Evolutionary conservation across 257 asterid genomes (phyloP).

Genomic region (Gynochthodes officinalis): DNA sequence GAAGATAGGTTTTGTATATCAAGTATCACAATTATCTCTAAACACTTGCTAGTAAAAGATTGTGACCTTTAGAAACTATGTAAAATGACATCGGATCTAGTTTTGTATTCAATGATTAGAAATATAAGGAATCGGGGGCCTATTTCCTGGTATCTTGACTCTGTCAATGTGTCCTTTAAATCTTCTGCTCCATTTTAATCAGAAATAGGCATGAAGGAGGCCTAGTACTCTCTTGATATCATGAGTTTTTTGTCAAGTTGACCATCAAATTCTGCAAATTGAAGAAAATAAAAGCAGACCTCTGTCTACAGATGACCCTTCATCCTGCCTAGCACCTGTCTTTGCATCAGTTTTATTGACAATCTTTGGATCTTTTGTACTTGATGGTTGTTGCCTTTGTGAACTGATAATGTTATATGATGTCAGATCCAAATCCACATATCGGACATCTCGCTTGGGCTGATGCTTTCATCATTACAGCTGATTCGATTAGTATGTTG

Average conservation of each 20-base stretch:
- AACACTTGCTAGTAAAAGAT: background rate
- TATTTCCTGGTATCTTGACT: background rate
- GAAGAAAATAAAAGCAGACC: background rate
- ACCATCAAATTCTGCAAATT: background rate
- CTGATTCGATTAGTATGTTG: conserved; percentile 91
- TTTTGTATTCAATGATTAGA: background rate
- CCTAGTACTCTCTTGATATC: too few relatives aligned
- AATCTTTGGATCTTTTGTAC: background rate
- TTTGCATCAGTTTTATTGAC: background rate
- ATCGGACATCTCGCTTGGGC: conserved; percentile 92
- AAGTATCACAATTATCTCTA: background rate
- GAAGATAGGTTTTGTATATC: conserved; percentile 7
- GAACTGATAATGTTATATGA: conserved; percentile 14
- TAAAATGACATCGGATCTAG: background rate
- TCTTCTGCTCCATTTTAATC: background rate
- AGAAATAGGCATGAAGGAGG: background rate
- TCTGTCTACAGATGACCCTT: background rate
- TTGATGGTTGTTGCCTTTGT: background rate
- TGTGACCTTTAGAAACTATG: background rate
- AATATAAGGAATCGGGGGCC: background rate
- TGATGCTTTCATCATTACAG: conserved; percentile 82
- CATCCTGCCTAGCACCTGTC: background rate
- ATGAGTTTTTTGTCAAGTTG: background rate
- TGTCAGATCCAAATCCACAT: conserved; percentile 81
- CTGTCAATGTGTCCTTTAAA: background rate